Base-by-base conservation (phyloP, 2,329 filamentous ascomycete species). In the Fusarium succisae region DNA sequence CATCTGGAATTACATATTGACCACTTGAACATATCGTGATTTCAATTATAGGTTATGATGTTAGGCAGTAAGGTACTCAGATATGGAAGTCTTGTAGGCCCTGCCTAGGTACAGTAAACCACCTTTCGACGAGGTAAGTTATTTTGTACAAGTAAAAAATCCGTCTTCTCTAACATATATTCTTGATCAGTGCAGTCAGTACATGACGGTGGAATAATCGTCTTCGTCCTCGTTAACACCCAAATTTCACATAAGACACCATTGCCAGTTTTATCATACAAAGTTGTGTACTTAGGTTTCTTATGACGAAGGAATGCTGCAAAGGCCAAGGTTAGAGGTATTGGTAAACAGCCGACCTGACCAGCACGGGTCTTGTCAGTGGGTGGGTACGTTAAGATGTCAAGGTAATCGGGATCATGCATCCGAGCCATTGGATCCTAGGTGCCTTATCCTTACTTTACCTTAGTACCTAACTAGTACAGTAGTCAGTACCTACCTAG, bases 321-420 rank as follows among this genome's bases (percentile, higher is more conserved):
- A 22, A 54, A 44, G 32, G 18, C 37, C 20, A 47, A 47, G 44
- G 44, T 35, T 35, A 35, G 32, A 22, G 22, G 47, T 50, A 50
- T 41, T 47, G 28, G 37, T 35, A 26, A 56, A 20, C 17, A 30
- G 37, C 53, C 59, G 41, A 66, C 55, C 47, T 64, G 37, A 38
- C 38, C 63, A 30, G 18, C 26, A 47, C 32, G 32, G 32, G n/a
- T n/a, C n/a, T 14, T 54, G 30, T 30, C 12, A 24, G n/a, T 38
- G 26, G 56, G 28, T 26, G 20, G 44, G 20, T 66, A 39, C 24
- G n/a, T 28, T 47, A 22, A 47, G 22, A 47, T 37, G 54, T 50
- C 28, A 61, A 39, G n/a, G 22, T 35, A 43, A 30, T 61, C 43
- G 53, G 69, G n/a, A 57, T 59, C 45, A 64, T 66, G 55, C 35